Base-by-base conservation (phyloP, 805 yeast species). In the Millerago galiae region DNA sequence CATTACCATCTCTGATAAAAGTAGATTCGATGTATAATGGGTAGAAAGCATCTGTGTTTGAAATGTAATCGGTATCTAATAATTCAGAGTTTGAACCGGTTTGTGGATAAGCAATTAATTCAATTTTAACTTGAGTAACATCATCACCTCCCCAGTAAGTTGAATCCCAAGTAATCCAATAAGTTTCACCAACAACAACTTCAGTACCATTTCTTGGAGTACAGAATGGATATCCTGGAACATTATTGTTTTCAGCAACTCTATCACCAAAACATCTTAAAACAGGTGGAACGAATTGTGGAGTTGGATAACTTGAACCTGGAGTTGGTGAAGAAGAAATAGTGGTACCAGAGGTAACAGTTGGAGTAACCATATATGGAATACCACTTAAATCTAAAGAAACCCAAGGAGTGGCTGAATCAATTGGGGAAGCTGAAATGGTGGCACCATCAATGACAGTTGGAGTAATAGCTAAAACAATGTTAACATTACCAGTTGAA, bases 151-250 rank as follows among this genome's bases (percentile, higher is more conserved):
- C 63, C 66, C 68, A 70, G 52, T 64, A 70, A 2, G 63, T 42
- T 43, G 75, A 72, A 44, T 70, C 73, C 74, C 74, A 70, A 13
- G 74, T 70, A 45, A 69, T 53, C 72, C 74, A 70, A 51, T 70
- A 70, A 8, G 70, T 70, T 54, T 70, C 71, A 32, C 74, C 75
- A 33, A 65, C 66, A n/a, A 70, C 59, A 39, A 67, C 51, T 51
- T 70, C 74, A 8, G 74, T 60, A 37, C 69, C 71, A 48, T 67
- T 65, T 11, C 43, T 42, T 11, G 61, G 58, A 16, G 70, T 56
- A 51, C 75, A 70, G 59, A 70, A 70, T 35, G 75, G 74, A 42
- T 61, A 62, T 3, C 63, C 63, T 13, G 54, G 55, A 6, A 52
- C 34, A 14, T 51, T 43, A 28, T 43, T 48, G 17, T 50, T 41